Evolutionary conservation across 192 early-diverging fungal genomes (phyloP).

Genomic region (Coemansia biformis): DNA sequence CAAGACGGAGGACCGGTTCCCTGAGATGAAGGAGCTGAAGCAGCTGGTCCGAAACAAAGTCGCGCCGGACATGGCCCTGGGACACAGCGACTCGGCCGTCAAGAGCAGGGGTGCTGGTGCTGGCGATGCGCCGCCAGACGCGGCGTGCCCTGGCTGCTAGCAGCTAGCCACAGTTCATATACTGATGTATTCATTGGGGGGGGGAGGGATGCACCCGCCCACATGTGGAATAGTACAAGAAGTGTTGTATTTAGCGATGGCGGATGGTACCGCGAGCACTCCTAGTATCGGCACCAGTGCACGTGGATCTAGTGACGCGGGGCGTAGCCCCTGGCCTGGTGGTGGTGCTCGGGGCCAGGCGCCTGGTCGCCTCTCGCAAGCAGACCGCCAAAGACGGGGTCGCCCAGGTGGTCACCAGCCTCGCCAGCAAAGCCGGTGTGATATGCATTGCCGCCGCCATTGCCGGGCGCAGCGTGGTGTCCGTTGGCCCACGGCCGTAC

Average conservation of each 20-base stretch:
- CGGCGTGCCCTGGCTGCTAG: neutral
- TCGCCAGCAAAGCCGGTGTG: neutral
- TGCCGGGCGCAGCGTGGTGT: neutral
- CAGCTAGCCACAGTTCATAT: too few relatives aligned
- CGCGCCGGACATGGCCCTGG: constrained; percentile 60
- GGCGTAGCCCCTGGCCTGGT: too few relatives aligned
- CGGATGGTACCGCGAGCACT: too few relatives aligned
- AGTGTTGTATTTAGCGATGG: too few relatives aligned
- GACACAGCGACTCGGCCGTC: constrained; percentile 60
- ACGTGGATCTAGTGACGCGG: too few relatives aligned
- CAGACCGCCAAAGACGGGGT: constrained; percentile 8
- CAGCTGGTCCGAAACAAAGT: constrained; percentile 61
- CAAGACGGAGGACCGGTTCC: constrained; percentile 60
- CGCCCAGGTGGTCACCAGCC: neutral
- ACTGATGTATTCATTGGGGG: too few relatives aligned
- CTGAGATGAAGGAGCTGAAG: constrained; percentile 73
- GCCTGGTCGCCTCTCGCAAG: constrained; percentile 1
- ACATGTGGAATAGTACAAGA: too few relatives aligned
- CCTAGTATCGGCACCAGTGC: too few relatives aligned
- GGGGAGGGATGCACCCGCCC: too few relatives aligned
- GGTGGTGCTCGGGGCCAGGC: too few relatives aligned
- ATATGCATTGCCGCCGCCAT: too few relatives aligned
- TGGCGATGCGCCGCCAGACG: neutral
- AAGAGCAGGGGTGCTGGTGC: constrained; percentile 30
- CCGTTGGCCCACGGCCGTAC: neutral